Evolutionary conservation across 257 asterid genomes (phyloP), one percentile per base, ranked within the genome.

Genomic region (Jaltomata sinuosa): DNA sequence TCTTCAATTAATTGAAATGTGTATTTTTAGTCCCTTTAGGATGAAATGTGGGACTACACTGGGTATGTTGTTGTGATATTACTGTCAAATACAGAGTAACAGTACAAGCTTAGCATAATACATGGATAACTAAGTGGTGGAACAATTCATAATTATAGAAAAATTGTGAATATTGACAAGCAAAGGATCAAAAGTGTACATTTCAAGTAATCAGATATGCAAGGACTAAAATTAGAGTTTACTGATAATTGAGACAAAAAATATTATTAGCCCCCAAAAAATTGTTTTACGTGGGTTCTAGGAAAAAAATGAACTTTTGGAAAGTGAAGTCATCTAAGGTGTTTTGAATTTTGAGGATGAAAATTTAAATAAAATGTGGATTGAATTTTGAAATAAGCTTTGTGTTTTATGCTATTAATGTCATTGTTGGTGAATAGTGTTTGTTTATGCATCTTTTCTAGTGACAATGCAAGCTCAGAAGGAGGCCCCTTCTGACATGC

Each of bases 371-470:
- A 19, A 21, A 68, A 36, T 68, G 27, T 68, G 16, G 50, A 16
- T 68, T 68, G 78, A 68, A 68, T 19, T 68, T 68, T 9, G 78
- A 36, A 36, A 16, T 54, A 19, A 22, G 31, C 45, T 5, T 83
- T 52, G 22, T 50, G 3, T 57, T 31, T 52, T 50, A 14, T 53
- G 82, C 69, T 22, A 21, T 83, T 40, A 29, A 31, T 52, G 22
- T 21, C 16, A 9, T 4, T 3, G 22, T 80, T 68, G 29, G 59
- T 72, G 16, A 49, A 54, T 55, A 14, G 40, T 31, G 74, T 64
- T 64, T 31, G 42, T 31, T 19, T 87, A 50, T 80, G 89, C 89
- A 86, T 84, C 89, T 87, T 31, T 85, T 92, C 91, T 91, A 88
- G 78, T 68, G 9, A 36, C 78, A 36, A 68, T 68, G 78, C 50